These are phyloP conservation scores for Cutaneotrichosporon curvatum DNA, from an alignment of 1,284 basidiomycete species.

Conservation along the genomic window DNA sequence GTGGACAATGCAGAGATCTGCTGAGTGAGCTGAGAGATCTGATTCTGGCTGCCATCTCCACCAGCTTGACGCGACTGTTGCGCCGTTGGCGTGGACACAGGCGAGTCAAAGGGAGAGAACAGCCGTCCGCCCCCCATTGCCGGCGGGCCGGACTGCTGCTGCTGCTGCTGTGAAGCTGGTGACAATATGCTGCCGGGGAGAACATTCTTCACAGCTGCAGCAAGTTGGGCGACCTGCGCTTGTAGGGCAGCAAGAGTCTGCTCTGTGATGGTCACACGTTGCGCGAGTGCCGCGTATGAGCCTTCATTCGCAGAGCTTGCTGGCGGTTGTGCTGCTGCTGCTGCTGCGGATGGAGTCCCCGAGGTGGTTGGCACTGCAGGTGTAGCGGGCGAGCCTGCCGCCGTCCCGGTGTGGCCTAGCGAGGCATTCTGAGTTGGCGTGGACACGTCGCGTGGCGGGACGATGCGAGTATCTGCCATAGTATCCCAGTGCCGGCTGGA, in stretches of 20 bases:
- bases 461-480: not conserved
- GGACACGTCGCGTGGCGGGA: not conserved
- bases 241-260: slow-evolving; percentile 28
- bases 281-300: slow-evolving; percentile 27
- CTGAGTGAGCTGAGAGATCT: slow-evolving; percentile 62
- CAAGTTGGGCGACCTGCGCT: slow-evolving; percentile 31
- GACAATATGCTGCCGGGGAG: not conserved
- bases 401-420: slow-evolving; percentile 1
- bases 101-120: slow-evolving; percentile 18
- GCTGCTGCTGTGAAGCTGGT: not conserved
- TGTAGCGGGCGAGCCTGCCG: not conserved
- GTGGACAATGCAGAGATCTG: slow-evolving; percentile 72
- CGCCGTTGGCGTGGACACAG: slow-evolving; percentile 6
- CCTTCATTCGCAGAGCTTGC: not conserved
- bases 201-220: slow-evolving; percentile 20
- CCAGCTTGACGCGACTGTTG: no score
- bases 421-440: not conserved
- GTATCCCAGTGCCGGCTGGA: no score
- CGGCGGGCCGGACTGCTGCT: not conserved
- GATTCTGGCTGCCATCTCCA: not conserved
- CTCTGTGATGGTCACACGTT: slow-evolving; percentile 33
- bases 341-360: not conserved
- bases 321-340: no score
- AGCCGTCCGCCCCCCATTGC: slow-evolving; percentile 1
- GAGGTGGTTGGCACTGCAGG: not conserved